phyloP scores from a whole-genome alignment of 1,284 basidiomycete species.

The Ceratobasidium sp. region DNA sequence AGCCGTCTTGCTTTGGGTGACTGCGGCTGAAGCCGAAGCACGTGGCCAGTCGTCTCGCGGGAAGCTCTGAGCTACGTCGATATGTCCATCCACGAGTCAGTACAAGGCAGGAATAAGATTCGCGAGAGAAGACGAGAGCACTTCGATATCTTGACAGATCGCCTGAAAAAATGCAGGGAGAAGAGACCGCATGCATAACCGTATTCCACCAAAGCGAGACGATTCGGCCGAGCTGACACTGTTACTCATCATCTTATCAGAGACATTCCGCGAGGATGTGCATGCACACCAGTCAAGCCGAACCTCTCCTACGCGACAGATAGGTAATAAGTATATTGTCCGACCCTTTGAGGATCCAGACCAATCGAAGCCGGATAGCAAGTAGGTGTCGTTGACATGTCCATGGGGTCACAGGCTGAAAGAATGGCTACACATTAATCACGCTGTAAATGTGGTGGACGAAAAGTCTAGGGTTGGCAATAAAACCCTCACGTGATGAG shows the following conservation, averaged over 20 bases:
- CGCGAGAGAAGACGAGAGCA: not conserved
- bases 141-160: not conserved
- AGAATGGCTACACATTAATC: not conserved
- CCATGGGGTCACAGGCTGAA: not conserved
- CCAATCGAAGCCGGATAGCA: not conserved
- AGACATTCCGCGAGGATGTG: not conserved
- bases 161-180: not conserved
- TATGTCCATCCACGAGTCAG: not conserved
- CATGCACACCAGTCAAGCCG: not conserved
- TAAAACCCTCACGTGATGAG: too few species aligned
- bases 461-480: too few species aligned
- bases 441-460: not conserved
- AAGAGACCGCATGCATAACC: not conserved
- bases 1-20: too few species aligned
- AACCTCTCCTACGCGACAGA: not conserved
- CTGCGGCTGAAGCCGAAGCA: too few species aligned
- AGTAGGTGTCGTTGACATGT: not conserved
- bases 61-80: not conserved
- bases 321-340: not conserved
- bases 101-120: not conserved
- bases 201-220: not conserved
- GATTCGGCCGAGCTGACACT: not conserved
- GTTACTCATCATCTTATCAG: not conserved
- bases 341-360: not conserved
- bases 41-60: too few species aligned